Conservation (phyloP, 306 rosid genomes). For the Comarum palustre region DNA sequence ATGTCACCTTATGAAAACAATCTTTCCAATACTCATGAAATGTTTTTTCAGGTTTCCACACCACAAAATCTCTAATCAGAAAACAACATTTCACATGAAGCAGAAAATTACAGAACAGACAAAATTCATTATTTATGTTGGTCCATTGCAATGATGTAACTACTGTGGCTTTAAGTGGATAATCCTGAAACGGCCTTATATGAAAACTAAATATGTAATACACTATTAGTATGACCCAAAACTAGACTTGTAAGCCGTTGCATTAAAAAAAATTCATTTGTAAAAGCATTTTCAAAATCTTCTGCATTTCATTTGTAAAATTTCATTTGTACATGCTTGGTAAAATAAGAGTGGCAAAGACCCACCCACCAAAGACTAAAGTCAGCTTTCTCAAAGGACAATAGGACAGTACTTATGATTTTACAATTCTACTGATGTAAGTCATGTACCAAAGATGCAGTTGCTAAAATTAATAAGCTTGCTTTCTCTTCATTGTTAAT, state of each 20-base stretch:
- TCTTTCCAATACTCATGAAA: not conserved
- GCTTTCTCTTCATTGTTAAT: not conserved
- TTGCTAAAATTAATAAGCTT: conserved; percentile 8
- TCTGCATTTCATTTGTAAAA: not conserved
- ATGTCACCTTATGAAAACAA: not conserved
- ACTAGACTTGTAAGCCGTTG: not conserved
- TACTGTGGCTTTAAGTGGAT: conserved; percentile 4
- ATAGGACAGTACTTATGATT: not conserved
- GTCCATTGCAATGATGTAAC: not conserved
- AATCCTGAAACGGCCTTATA: not conserved
- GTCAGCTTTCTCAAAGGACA: not conserved
- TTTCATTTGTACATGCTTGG: not conserved
- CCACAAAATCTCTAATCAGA: not conserved
- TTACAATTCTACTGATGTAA: not conserved
- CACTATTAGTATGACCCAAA: not conserved
- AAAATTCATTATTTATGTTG: conserved; percentile 1
- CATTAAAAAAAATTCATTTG: not conserved
- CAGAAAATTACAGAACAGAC: no score
- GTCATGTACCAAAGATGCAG: not conserved
- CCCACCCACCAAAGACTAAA: not conserved
- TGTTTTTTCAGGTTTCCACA: not conserved
- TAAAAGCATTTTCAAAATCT: not conserved
- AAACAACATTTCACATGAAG: not conserved
- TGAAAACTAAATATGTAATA: not conserved
- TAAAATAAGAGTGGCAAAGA: not conserved